Evolutionary conservation across 1,139 yeast genomes (phyloP), one percentile per base, ranked within the genome.

Genomic region (Magnusiomyces tetraspermus): DNA sequence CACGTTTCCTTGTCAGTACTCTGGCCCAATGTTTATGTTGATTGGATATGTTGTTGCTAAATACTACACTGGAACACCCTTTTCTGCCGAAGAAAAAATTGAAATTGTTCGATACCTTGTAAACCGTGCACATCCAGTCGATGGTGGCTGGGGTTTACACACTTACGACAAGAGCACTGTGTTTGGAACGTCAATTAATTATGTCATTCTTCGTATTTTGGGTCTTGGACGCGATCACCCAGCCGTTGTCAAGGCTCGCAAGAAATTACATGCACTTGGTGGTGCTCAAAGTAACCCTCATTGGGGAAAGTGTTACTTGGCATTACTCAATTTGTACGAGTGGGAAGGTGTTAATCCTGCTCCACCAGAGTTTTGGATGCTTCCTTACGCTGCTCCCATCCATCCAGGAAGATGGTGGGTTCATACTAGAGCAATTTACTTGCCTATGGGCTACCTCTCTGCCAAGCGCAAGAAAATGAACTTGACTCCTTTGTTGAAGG

Each of bases 401-500:
- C 98, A 92, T 65, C 98, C 99, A 0, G 95, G 92, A 30, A 78
- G 88, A 64, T 94, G 97, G 98, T 94, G 99, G 99, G 97, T 92
- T 30, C 99, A 94, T 64, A 92, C 97, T 0, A 73, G 99, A 54
- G 96, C 95, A 1, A 88, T 94, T 36, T 92, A 90, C 63, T 70
- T 87, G 46, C 95, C 97, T 0, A 73, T 90, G 63, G 94, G 97
- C 17, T 92, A 90, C 65, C 67, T 92, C 13, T 79, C 85, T 22
- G 74, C 88, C 49, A 76, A 78, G 42, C 69, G 72, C 53, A 74
- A 76, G 17, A 72, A 75, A 55, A 83, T 87, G 64, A 77, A 76
- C 11, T 65, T 85, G 51, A 85, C 81, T 57, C 85, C 86, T 0
- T 69, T 92, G 40, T 69, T 92, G 49, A 64, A 67, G 54, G 80